These are phyloP conservation scores for Cercospora canescens DNA, from an alignment of 2,329 filamentous ascomycete genomes.

Conservation along the genomic window DNA sequence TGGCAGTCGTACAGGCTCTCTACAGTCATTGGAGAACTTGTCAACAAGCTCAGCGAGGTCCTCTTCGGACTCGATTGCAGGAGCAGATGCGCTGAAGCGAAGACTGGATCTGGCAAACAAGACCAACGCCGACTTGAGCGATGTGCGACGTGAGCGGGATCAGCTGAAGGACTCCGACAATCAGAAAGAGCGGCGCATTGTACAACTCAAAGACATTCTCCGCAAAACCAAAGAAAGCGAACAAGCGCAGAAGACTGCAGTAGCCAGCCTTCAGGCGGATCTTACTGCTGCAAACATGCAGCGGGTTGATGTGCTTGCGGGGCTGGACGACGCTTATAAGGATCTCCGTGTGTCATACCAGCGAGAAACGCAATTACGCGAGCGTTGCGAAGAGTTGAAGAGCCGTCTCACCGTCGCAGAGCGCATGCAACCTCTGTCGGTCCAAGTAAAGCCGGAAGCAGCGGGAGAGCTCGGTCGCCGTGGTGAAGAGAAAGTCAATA, in stretches of 20 bases:
- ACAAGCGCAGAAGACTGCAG: slow-evolving; percentile 39
- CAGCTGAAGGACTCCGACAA: slow-evolving; percentile 39
- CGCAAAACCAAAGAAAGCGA: slow-evolving; percentile 40
- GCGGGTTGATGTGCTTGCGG: slow-evolving; percentile 41
- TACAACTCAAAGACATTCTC: slow-evolving; percentile 42
- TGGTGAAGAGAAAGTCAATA: background rate
- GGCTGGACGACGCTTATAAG: slow-evolving; percentile 37
- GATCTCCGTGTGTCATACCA: slow-evolving; percentile 29
- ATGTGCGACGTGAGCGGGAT: slow-evolving; percentile 41
- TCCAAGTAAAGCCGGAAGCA: background rate
- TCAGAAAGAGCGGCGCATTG: slow-evolving; percentile 39
- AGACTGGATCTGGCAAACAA: background rate
- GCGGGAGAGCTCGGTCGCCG: background rate
- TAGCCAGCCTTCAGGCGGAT: slow-evolving; percentile 41
- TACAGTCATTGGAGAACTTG: background rate
- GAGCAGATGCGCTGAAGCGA: background rate
- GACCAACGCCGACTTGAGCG: slow-evolving; percentile 30
- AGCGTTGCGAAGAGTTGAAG: background rate
- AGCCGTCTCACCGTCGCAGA: background rate
- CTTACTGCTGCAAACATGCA: slow-evolving; percentile 43
- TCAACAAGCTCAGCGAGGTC: background rate
- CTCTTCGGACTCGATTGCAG: background rate
- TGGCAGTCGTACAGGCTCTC: background rate
- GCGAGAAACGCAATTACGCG: background rate
- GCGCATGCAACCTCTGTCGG: background rate